phyloP scores from a whole-genome alignment of 2,329 filamentous ascomycete genomes.

The Colletotrichum brevisporum region DNA sequence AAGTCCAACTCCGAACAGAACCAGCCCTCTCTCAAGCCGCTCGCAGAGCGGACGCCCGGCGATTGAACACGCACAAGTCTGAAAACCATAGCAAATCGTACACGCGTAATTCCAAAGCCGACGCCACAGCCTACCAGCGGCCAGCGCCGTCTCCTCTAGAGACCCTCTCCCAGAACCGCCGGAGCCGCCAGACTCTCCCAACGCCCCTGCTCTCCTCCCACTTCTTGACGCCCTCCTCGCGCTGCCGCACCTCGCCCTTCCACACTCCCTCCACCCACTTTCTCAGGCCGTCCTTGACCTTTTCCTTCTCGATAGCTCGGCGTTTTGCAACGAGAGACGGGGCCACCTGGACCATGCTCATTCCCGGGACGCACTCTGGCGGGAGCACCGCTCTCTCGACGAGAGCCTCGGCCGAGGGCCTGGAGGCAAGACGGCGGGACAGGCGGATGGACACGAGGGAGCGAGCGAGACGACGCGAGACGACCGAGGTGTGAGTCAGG shows the following conservation, averaged over 20 bases:
- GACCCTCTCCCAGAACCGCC: slow-evolving; percentile 77
- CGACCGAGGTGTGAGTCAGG: slow-evolving; percentile 74
- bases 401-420: slow-evolving; percentile 72
- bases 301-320: slow-evolving; percentile 75
- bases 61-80: too few relatives aligned
- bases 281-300: slow-evolving; percentile 75
- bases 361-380: slow-evolving; percentile 70
- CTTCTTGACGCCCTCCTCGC: slow-evolving; percentile 61
- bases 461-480: slow-evolving; percentile 74
- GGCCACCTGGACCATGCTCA: slow-evolving; percentile 60
- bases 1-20: background rate
- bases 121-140: slow-evolving; percentile 22
- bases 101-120: background rate
- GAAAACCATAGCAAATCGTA: slow-evolving; percentile 3
- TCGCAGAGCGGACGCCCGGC: slow-evolving; percentile 4
- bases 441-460: slow-evolving; percentile 77
- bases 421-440: slow-evolving; percentile 70
- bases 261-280: slow-evolving; percentile 75
- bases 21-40: background rate
- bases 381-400: slow-evolving; percentile 76
- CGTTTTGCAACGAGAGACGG: slow-evolving; percentile 74
- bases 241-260: slow-evolving; percentile 65
- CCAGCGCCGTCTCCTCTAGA: slow-evolving; percentile 55
- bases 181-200: slow-evolving; percentile 72
- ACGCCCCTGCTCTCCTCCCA: slow-evolving; percentile 67